Evolutionary conservation across 2,329 filamentous ascomycete genomes (phyloP), one percentile per base, ranked within the genome.

Genomic region (Xylaria sp.): DNA sequence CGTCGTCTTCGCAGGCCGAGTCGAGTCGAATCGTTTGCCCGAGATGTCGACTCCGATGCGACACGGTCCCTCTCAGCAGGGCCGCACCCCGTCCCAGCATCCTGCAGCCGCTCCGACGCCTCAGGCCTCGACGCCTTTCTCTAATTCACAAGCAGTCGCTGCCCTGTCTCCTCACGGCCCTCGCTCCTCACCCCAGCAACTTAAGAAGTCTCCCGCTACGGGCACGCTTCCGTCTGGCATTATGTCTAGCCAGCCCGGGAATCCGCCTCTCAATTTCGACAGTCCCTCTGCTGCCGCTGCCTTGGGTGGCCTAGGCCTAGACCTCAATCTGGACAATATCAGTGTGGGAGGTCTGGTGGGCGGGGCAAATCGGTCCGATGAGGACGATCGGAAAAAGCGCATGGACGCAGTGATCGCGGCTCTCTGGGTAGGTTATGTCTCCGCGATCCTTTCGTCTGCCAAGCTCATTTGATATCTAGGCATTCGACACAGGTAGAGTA

Each of bases 121-220:
- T 14, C 88, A 88, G n/a, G 88, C 89, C 27, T 90, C 89, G 42
- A 91, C 89, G 1, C 89, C 89, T 14, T 90, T 90, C 79, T 90
- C 88, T 21, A 79, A 78, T 65, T 85, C 87, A 45, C 82, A 85
- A 51, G 83, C 83, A 1, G 84, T 86, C 60, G 83, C 84, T n/a
- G 87, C 84, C 42, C 88, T 90, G 75, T 89, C 89, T 1, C 88
- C 89, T 3, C 78, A 69, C 71, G 87, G 83, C 36, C 85, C 82
- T 9, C 83, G 84, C 59, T 89, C 88, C 8, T 91, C 89, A 61
- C 89, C 89, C 3, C 88, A 90, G 77, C 86, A 89, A 64, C 81
- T 90, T 48, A 89, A 88, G 80, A 89, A 89, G 74, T 90, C 88
- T 6, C 88, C 89, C 0, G 88, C 87, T 12, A 85, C 71, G 7